A percentile compares a stretch with the other conserved stretches of the same genome.
Evolutionary conservation across 768 basidiomycete species (phyloP).

Genomic region (Termitomyces sp.): DNA sequence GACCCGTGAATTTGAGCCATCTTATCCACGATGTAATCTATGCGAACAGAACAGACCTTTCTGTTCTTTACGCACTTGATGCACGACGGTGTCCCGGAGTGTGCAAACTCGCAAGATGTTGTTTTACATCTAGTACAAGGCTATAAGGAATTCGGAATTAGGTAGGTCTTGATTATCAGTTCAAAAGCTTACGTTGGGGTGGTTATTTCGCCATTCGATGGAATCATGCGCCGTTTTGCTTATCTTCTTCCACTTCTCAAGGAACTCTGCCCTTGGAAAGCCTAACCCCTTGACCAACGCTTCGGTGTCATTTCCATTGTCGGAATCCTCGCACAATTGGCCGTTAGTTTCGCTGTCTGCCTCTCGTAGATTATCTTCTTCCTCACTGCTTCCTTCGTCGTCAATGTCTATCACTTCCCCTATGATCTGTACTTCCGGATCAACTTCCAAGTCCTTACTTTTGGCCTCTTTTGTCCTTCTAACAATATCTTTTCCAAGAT

Average conservation of each 20-base stretch:
- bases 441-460: not conserved
- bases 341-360: not conserved
- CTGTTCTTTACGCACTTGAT: not conserved
- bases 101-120: not conserved
- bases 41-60: not conserved
- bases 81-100: not conserved
- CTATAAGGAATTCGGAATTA: not conserved
- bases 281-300: not conserved
- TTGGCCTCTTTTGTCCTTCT: too few species aligned
- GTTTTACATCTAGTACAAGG: not conserved
- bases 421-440: not conserved
- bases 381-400: too few species aligned
- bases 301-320: not conserved
- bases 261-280: not conserved
- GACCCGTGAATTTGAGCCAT: not conserved
- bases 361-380: too few species aligned
- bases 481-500: not conserved
- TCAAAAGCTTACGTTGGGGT: not conserved
- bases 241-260: not conserved
- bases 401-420: not conserved
- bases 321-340: not conserved
- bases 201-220: not conserved
- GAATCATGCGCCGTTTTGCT: not conserved
- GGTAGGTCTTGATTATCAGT: not conserved
- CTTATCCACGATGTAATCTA: not conserved